These are phyloP conservation scores for Nymphaea thermarum DNA, from an alignment of 164 flowering plant species.

Conservation along the genomic window DNA sequence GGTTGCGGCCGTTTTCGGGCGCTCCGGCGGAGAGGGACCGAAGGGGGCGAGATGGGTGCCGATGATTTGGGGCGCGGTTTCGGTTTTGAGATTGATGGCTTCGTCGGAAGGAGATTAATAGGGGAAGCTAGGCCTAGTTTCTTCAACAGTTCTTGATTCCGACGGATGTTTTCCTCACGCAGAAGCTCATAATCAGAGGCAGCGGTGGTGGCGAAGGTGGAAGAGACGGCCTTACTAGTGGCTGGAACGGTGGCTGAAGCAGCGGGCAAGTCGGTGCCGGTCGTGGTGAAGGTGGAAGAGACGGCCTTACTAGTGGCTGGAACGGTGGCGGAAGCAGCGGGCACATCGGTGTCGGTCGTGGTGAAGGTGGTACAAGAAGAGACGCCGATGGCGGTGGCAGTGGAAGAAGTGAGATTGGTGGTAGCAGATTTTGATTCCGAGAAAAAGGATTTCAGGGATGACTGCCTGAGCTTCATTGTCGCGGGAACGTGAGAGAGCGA, in stretches of 20 bases:
- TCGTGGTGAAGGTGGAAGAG: background rate
- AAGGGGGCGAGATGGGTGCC: background rate
- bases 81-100: background rate
- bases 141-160: conserved; percentile 6
- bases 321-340: background rate
- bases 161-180: conserved; percentile 5
- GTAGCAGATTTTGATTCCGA: background rate
- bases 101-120: conserved; percentile 2
- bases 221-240: background rate
- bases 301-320: background rate
- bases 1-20: conserved; percentile 2
- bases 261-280: background rate
- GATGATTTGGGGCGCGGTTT: background rate
- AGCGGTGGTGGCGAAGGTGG: background rate
- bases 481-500: background rate
- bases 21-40: conserved; percentile 8
- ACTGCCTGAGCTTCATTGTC: conserved; percentile 1
- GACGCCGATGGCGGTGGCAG: background rate
- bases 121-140: conserved; percentile 1
- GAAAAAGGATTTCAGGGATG: conserved; percentile 4
- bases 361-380: too few species aligned
- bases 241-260: background rate
- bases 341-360: background rate
- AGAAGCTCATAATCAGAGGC: conserved; percentile 5
- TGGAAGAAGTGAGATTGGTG: background rate